These are phyloP conservation scores for Pythium grandisporangium DNA, from an alignment of 352 stramenopile species.

Conservation along the genomic window DNA sequence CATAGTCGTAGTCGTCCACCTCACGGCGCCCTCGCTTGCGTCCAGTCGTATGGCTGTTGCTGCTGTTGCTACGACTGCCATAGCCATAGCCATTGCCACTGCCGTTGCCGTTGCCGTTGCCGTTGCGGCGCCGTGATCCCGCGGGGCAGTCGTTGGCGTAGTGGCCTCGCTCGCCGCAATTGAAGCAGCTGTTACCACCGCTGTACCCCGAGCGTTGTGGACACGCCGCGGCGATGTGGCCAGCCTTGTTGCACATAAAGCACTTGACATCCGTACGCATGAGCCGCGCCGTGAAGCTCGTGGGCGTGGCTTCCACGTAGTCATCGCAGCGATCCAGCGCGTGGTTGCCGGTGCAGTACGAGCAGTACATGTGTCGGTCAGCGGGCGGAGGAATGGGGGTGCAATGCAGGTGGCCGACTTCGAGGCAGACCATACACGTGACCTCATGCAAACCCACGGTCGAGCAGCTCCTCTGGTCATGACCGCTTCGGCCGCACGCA, in stretches of 20 bases:
- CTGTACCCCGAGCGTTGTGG: conserved; percentile 35
- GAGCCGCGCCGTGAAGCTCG: conserved; percentile 29
- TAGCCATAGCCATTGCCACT: too few species aligned
- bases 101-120: too few species aligned
- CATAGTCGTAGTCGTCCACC: neutral
- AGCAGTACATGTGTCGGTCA: conserved; percentile 62
- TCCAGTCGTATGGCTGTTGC: neutral
- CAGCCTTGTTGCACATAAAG: conserved; percentile 57
- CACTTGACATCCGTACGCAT: conserved; percentile 48
- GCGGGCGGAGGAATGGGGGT: conserved; percentile 50
- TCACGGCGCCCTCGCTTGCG: conserved; percentile 1
- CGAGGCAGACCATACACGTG: conserved; percentile 70
- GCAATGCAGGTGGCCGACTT: conserved; percentile 58
- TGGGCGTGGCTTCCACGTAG: conserved; percentile 32
- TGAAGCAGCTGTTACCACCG: conserved; percentile 23
- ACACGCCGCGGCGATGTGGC: conserved; percentile 69
- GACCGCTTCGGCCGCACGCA: conserved; percentile 46
- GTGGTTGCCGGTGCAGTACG: conserved; percentile 55
- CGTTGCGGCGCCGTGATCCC: too few species aligned
- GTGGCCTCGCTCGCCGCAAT: conserved; percentile 15
- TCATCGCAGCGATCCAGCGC: conserved; percentile 22
- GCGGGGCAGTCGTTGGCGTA: conserved; percentile 16
- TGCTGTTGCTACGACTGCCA: neutral
- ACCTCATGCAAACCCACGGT: conserved; percentile 20
- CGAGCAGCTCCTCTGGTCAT: conserved; percentile 32